Evolutionary conservation across 2,329 filamentous ascomycete species (phyloP).

Genomic region (Scolecobasidium constrictum): DNA sequence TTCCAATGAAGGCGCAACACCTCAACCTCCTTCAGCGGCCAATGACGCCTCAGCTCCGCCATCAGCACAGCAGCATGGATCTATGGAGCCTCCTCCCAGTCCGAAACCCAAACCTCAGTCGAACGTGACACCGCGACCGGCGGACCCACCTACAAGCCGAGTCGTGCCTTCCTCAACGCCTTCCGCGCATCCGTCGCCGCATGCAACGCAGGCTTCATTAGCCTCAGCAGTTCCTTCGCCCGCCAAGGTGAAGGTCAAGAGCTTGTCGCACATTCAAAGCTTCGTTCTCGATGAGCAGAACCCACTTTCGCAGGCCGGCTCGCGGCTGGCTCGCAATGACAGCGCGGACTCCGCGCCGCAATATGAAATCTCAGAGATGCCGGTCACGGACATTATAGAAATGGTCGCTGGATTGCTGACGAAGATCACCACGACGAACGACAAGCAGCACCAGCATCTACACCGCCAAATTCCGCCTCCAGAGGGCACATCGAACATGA

Average conservation of each 20-base stretch:
- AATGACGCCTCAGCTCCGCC: slow-evolving; percentile 12
- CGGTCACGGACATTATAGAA: slow-evolving; percentile 92
- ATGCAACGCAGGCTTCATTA: slow-evolving; percentile 28
- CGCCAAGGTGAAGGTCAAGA: slow-evolving; percentile 66
- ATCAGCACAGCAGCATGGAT: slow-evolving; percentile 10
- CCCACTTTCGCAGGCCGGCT: slow-evolving; percentile 29
- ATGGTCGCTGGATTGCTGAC: slow-evolving; percentile 96
- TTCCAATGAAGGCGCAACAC: slow-evolving; percentile 1
- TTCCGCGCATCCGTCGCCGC: slow-evolving; percentile 25
- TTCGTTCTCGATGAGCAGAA: slow-evolving; percentile 71
- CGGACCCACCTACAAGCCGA: slow-evolving; percentile 14
- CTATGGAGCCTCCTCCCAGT: slow-evolving; percentile 20
- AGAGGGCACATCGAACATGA: slow-evolving; percentile 48
- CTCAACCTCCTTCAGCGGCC: slow-evolving; percentile 12
- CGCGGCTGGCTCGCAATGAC: slow-evolving; percentile 24
- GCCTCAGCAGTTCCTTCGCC: slow-evolving; percentile 32
- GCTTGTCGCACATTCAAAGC: slow-evolving; percentile 82
- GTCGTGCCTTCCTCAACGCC: slow-evolving; percentile 11
- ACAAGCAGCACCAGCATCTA: slow-evolving; percentile 82
- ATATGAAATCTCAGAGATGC: slow-evolving; percentile 97
- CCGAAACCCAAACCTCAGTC: slow-evolving; percentile 24
- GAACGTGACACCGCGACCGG: slow-evolving; percentile 1
- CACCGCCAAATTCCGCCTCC: slow-evolving; percentile 60
- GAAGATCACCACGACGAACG: slow-evolving; percentile 95
- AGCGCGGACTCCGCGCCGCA: slow-evolving; percentile 43